These are phyloP conservation scores for Sporisorium exsertum DNA, from an alignment of 1,284 basidiomycete species.

Conservation along the genomic window DNA sequence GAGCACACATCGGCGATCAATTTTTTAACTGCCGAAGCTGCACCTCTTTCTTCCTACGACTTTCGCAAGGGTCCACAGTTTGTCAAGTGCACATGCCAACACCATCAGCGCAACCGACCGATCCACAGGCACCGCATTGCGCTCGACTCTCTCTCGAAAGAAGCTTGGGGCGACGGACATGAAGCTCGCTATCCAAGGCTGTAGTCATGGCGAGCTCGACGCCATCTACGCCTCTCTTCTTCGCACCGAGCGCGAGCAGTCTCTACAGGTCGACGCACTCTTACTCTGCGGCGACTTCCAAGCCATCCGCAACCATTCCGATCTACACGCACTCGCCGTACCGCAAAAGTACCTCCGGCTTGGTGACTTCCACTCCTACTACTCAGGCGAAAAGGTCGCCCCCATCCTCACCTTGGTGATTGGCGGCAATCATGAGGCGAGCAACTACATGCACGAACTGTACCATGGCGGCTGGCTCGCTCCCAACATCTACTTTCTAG, in stretches of 20 bases:
- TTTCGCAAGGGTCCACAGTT: not conserved
- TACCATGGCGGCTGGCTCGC: conserved; percentile 78
- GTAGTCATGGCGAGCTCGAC: conserved; percentile 80
- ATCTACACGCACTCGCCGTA: conserved; percentile 89
- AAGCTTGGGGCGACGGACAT: too few relatives aligned
- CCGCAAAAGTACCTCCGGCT: conserved; percentile 88
- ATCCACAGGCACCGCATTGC: not conserved
- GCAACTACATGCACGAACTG: conserved; percentile 97
- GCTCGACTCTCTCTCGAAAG: not conserved
- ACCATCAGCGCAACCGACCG: not conserved
- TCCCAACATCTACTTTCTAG: conserved; percentile 95
- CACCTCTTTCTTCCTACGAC: not conserved
- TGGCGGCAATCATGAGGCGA: conserved; percentile 97
- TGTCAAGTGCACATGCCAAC: not conserved
- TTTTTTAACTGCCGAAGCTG: not conserved
- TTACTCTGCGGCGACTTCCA: conserved; percentile 91
- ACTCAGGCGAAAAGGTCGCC: conserved; percentile 82
- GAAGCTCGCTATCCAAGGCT: conserved; percentile 91
- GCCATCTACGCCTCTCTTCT: conserved; percentile 83
- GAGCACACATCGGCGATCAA: conserved; percentile 3
- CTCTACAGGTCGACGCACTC: conserved; percentile 82
- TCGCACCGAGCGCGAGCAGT: conserved; percentile 75
- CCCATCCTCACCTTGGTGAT: conserved; percentile 92
- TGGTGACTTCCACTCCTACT: conserved; percentile 81
- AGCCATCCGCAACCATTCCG: conserved; percentile 85